Conservation (phyloP, 202 grass and related monocot genomes). For the Panicum hallii region DNA sequence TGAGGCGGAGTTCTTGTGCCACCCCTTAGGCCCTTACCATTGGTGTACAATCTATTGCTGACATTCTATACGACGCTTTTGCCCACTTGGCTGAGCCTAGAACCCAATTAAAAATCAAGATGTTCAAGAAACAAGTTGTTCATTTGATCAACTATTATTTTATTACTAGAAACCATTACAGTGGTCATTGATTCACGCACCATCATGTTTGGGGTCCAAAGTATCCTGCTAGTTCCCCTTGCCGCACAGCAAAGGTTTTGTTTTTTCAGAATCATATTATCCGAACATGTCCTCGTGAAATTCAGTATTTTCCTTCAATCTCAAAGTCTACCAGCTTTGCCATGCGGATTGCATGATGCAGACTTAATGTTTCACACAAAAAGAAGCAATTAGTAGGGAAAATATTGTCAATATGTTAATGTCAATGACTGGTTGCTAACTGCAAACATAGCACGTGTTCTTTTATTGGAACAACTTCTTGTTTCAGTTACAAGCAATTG, state of each 20-base stretch:
- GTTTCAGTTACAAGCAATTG: constrained; percentile 13
- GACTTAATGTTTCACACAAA: not conserved
- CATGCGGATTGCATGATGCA: constrained; percentile 9
- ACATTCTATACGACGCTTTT: not conserved
- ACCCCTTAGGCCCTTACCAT: not conserved
- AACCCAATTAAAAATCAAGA: not conserved
- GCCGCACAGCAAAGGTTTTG: not conserved
- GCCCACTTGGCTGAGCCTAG: not conserved
- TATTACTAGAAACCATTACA: not conserved
- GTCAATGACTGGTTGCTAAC: not conserved
- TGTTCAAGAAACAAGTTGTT: constrained; percentile 4
- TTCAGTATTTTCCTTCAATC: not conserved
- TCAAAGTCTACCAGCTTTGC: not conserved
- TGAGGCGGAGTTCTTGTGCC: constrained; percentile 19
- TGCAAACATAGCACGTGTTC: not conserved
- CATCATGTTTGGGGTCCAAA: not conserved
- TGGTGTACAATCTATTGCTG: not conserved
- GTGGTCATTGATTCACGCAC: not conserved
- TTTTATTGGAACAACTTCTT: not conserved
- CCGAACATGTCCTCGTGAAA: not conserved
- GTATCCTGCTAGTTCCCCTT: not conserved
- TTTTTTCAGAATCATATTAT: not conserved
- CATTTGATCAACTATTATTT: not conserved
- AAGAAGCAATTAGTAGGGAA: not conserved
- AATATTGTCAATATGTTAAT: not conserved